Conservation (phyloP, 23 red algal species). For the Rhodosorus marinus region DNA sequence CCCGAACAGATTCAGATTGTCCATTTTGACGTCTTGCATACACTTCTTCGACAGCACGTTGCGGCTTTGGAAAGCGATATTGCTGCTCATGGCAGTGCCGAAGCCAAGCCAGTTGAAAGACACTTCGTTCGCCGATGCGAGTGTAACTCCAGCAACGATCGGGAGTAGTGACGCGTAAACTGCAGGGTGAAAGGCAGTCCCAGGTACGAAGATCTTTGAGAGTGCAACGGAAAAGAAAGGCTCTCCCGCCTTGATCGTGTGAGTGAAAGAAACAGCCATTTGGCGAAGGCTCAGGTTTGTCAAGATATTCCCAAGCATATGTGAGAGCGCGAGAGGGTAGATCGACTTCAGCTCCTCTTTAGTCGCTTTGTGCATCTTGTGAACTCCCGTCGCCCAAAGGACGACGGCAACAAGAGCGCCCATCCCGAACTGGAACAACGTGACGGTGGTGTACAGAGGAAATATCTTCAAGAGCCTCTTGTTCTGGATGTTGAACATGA, state of each 20-base stretch:
- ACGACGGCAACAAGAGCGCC: constrained; percentile 8
- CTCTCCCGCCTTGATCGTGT: constrained; percentile 28
- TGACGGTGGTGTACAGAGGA: constrained; percentile 28
- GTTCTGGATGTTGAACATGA: constrained; percentile 38
- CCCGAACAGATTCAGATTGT: constrained; percentile 20
- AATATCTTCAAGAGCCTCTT: constrained; percentile 37
- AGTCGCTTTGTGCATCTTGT: constrained; percentile 11
- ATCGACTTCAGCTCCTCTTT: constrained; percentile 13
- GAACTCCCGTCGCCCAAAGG: constrained; percentile 19
- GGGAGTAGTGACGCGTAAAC: constrained; percentile 29
- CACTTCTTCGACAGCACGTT: constrained; percentile 47
- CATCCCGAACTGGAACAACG: constrained; percentile 22
- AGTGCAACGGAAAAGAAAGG: constrained; percentile 41
- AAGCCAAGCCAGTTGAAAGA: constrained; percentile 43
- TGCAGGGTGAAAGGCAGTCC: constrained; percentile 6
- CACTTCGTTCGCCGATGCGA: constrained; percentile 23
- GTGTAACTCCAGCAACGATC: constrained; percentile 21
- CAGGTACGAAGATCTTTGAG: constrained; percentile 30
- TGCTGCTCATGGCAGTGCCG: constrained; percentile 22
- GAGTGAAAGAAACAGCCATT: constrained; percentile 32
- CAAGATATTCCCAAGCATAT: constrained; percentile 28
- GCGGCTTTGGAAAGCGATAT: constrained; percentile 32
- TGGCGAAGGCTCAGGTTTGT: constrained; percentile 32
- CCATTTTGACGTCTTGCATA: constrained; percentile 13
- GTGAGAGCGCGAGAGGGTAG: constrained; percentile 34